Conservation (phyloP, 495 filamentous ascomycete genomes). For the Wilcoxina mikolae region DNA sequence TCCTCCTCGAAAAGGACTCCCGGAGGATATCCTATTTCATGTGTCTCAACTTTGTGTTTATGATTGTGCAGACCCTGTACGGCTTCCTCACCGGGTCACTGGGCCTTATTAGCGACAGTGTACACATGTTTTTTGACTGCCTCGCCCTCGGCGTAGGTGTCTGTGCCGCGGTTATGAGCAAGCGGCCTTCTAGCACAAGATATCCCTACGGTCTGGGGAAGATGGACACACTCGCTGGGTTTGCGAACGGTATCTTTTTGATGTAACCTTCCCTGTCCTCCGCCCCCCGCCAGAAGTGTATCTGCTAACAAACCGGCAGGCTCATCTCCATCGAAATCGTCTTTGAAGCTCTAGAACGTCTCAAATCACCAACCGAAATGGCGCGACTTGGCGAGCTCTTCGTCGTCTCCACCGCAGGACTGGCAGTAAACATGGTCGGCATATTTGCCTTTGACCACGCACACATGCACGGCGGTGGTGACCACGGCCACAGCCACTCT, state of each 20-base stretch:
- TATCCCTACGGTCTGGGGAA: constrained; percentile 97
- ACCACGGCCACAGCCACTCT: constrained; percentile 31
- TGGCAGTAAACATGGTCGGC: constrained; percentile 81
- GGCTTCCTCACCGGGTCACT: constrained; percentile 85
- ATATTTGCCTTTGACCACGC: constrained; percentile 74
- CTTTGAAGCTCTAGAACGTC: constrained; percentile 79
- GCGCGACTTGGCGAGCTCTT: constrained; percentile 74
- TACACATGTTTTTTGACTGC: constrained; percentile 99
- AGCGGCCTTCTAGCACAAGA: constrained; percentile 75
- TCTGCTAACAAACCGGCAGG: constrained; percentile 36
- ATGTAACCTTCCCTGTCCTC: constrained; percentile 56
- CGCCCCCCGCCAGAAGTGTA: background rate
- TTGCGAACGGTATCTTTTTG: constrained; percentile 73
- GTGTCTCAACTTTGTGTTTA: constrained; percentile 82
- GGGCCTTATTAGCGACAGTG: constrained; percentile 86
- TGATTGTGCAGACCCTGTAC: constrained; percentile 88
- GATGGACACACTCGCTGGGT: constrained; percentile 64
- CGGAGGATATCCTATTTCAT: constrained; percentile 96
- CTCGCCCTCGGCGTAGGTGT: constrained; percentile 81
- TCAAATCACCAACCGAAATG: constrained; percentile 66
- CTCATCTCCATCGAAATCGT: constrained; percentile 94
- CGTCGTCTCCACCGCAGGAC: constrained; percentile 66
- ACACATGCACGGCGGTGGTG: constrained; percentile 39
- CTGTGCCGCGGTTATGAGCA: constrained; percentile 90
- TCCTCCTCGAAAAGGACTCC: constrained; percentile 84